A percentile compares a stretch with the other conserved stretches of the same genome.
Conservation (phyloP, 805 yeast genomes). For the Yamadazyma endophytica region DNA sequence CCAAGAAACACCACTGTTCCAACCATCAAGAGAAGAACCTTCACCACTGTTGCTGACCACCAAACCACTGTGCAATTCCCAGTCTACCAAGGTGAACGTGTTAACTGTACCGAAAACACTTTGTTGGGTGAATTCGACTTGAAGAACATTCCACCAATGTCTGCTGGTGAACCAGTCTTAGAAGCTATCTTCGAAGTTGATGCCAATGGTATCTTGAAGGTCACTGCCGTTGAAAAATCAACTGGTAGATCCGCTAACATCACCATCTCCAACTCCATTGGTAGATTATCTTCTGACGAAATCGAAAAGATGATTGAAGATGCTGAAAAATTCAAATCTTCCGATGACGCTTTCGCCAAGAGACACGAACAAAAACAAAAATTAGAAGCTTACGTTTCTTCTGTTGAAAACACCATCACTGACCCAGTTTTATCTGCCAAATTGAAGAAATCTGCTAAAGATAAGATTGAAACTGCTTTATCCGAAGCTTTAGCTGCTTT, state of each 20-base stretch:
- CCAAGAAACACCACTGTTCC: slow-evolving; percentile 51
- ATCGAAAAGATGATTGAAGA: slow-evolving; percentile 46
- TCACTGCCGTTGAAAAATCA: slow-evolving; percentile 46
- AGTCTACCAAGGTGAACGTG: slow-evolving; percentile 51
- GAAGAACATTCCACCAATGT: slow-evolving; percentile 49
- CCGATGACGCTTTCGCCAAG: slow-evolving; percentile 99
- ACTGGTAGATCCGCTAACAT: slow-evolving; percentile 49
- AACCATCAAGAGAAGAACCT: slow-evolving; percentile 48
- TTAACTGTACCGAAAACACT: slow-evolving; percentile 48
- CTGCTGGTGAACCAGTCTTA: slow-evolving; percentile 49
- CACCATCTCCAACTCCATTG: slow-evolving; percentile 47
- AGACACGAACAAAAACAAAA: slow-evolving; percentile 99
- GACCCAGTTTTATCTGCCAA: slow-evolving; percentile 98
- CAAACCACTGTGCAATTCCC: slow-evolving; percentile 50
- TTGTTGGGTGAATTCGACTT: slow-evolving; percentile 49
- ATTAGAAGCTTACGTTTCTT: slow-evolving; percentile 96
- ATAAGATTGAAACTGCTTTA: slow-evolving; percentile 95
- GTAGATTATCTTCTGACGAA: slow-evolving; percentile 48
- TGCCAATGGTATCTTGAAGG: slow-evolving; percentile 50
- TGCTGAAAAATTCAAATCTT: slow-evolving; percentile 75
- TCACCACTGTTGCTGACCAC: slow-evolving; percentile 50
- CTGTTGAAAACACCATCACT: slow-evolving; percentile 92
- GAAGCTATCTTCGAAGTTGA: slow-evolving; percentile 48
- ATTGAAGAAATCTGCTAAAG: slow-evolving; percentile 95
- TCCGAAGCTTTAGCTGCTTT: slow-evolving; percentile 98